Evolutionary conservation across 805 yeast genomes (phyloP), one percentile per base, ranked within the genome.

Genomic region (Spathaspora boniae): DNA sequence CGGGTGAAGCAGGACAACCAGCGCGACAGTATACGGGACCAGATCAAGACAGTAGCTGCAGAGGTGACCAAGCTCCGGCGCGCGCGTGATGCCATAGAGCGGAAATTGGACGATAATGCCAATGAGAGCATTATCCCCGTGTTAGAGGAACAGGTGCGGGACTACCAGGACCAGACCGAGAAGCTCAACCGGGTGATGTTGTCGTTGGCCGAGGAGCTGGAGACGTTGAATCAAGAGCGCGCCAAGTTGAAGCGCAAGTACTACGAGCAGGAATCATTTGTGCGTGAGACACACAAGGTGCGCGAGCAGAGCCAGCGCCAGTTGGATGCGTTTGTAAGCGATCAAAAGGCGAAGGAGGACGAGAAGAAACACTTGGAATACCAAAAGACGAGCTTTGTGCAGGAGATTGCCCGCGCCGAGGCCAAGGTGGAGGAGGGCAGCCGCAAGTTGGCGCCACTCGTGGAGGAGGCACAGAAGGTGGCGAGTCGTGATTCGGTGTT

Each of bases 401-500:
- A 48, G 12, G 29, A 49, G 9, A 31, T 45, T 8, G 43, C 31
- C 11, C 46, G 43, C 16, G 65, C 62, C 2, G 48, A 51, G 31
- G 47, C 57, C 9, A 45, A 43, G 12, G 29, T 53, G 7, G 27
- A 24, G 9, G 40, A 43, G 3, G 45, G 55, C 5, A 36, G 42
- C 5, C 41, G 31, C 4, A 50, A 43, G 9, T 32, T 44, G 5
- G 29, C 26, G 6, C 54, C 52, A n/a, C 33, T 52, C 7, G 36
- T 46, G 9, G 41, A 20, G 11, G 46, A 45, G 19, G 73, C 72
- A 3, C 52, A 55, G 40, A 46, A 57, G 18, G 63, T 69, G 32
- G 80, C 86, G 46, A 41, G 68, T 0, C 50, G 72, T 26, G 77
- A 70, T 6, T 72, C 69, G 14, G 70, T 79, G 1, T 54, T 54